A percentile compares a stretch with the other conserved stretches of the same genome.
Evolutionary conservation across 768 basidiomycete species (phyloP).

Genomic region (Hygrophoropsis aurantiaca): DNA sequence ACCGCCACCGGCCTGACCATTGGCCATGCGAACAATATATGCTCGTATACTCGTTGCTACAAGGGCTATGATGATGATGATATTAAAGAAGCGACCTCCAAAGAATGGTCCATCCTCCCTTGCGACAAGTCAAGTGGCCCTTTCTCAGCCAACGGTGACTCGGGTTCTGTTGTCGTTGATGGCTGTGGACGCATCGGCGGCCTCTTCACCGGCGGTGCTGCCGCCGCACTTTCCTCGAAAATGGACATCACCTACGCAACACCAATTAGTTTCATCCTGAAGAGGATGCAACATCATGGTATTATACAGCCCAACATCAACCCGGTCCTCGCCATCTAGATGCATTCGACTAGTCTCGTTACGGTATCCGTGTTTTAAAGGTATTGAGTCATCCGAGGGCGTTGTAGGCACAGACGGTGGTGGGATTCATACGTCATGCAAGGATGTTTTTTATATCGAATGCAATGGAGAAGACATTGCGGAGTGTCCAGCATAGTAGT

Average conservation of each 20-base stretch:
- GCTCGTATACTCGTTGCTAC: slow-evolving; percentile 13
- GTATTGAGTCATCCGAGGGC: too few relatives aligned
- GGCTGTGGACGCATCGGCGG: slow-evolving; percentile 25
- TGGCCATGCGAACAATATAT: slow-evolving; percentile 11
- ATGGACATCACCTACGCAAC: slow-evolving; percentile 32
- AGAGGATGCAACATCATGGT: too few relatives aligned
- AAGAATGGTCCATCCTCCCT: slow-evolving; percentile 8
- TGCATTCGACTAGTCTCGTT: too few relatives aligned
- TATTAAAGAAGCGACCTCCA: slow-evolving; percentile 10
- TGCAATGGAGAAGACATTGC: too few relatives aligned
- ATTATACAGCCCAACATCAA: too few relatives aligned
- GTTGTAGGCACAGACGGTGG: too few relatives aligned
- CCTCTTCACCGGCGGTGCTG: slow-evolving; percentile 30
- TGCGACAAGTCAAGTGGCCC: slow-evolving; percentile 11
- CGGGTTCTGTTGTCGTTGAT: slow-evolving; percentile 18
- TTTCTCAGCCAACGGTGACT: slow-evolving; percentile 20
- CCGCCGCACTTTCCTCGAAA: slow-evolving; percentile 14
- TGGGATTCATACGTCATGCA: too few relatives aligned
- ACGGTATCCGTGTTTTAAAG: too few relatives aligned
- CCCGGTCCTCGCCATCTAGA: too few relatives aligned
- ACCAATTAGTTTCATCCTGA: slow-evolving; percentile 27
- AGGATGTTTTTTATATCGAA: too few relatives aligned
- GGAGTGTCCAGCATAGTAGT: too few relatives aligned
- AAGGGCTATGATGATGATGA: neutral
- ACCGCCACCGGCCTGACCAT: slow-evolving; percentile 8